Evolutionary conservation across 495 filamentous ascomycete species (phyloP).

Genomic region (Penicillium paradoxum): DNA sequence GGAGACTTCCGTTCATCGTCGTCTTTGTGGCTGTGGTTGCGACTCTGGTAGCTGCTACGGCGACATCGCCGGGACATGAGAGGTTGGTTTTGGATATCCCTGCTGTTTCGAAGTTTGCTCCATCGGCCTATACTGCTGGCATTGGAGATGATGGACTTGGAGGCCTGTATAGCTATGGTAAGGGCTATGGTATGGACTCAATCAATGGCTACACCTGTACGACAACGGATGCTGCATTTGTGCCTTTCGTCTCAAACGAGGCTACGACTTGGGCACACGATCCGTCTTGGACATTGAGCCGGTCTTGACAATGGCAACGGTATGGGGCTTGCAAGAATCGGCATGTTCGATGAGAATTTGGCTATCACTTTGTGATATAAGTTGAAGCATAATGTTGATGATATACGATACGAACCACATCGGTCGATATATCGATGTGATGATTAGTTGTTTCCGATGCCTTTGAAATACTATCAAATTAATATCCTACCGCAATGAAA

Average conservation of each 20-base stretch:
- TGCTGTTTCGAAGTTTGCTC: not conserved
- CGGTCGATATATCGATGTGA: not conserved
- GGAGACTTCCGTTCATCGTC: not conserved
- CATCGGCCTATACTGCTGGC: not conserved
- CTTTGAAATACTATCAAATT: not conserved
- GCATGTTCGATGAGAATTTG: not conserved
- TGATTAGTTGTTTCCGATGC: not conserved
- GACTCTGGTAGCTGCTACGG: constrained; percentile 2
- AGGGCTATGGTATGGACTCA: not conserved
- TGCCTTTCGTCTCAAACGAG: not conserved
- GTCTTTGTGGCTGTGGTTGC: constrained; percentile 3
- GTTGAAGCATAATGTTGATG: not conserved
- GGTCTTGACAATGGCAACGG: not conserved
- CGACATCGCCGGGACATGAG: not conserved
- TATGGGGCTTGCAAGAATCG: not conserved
- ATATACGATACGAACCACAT: not conserved
- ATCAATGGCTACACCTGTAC: not conserved
- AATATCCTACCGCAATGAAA: not conserved
- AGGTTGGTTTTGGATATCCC: not conserved
- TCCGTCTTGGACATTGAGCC: not conserved
- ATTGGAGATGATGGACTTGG: too few species aligned
- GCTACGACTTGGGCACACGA: not conserved
- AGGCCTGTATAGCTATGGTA: not conserved
- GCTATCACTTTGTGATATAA: not conserved
- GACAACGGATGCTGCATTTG: not conserved